Evolutionary conservation across 208 protist species (phyloP), one percentile per base, ranked within the genome.

Genomic region (Crithidia mellificae): DNA sequence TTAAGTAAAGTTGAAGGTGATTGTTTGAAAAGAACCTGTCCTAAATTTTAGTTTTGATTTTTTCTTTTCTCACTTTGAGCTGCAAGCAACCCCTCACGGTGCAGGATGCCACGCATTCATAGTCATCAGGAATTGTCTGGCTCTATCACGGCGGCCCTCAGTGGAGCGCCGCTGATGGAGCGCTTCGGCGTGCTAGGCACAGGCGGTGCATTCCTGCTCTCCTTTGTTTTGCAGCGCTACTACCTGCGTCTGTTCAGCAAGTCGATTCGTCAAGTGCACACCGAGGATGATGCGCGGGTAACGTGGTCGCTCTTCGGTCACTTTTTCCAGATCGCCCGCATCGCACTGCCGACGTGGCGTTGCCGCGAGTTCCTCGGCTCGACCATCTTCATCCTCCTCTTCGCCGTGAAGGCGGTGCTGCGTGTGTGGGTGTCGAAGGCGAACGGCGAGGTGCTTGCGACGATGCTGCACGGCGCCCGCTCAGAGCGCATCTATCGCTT

Each of bases 341-440:
- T 93, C 27, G 87, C 87, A 5, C 68, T 95, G 12, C 90, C 87
- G 22, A 87, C 90, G 29, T 85, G 81, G 72, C 73, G 78, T 36
- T 92, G 85, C 64, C 80, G 86, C 41, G 87, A 95, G 71, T 69
- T 76, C 32, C 6, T 64, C 39, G 90, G 87, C 6, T 89, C 81
- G 5, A 19, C 73, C 55, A 65, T 91, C 34, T 95, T 95, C 63
- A 86, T 95, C 47, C 51, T 86, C 14, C 81, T 95, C 27, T 95
- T 95, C 58, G 78, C 85, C 20, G 68, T 92, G 20, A 93, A 91
- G 66, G 86, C 90, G 1, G 54, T 93, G 30, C 78, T 93, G 38
- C 85, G 85, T 9, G 84, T 92, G 49, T 78, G 68, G 53, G 55
- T 83, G 15, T 90, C 83, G 32, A 81, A 81, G 58, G 72, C 80